Evolutionary conservation across 225 moss, liverwort and hornwort species (phyloP).

Genomic region (Asterella californica): DNA sequence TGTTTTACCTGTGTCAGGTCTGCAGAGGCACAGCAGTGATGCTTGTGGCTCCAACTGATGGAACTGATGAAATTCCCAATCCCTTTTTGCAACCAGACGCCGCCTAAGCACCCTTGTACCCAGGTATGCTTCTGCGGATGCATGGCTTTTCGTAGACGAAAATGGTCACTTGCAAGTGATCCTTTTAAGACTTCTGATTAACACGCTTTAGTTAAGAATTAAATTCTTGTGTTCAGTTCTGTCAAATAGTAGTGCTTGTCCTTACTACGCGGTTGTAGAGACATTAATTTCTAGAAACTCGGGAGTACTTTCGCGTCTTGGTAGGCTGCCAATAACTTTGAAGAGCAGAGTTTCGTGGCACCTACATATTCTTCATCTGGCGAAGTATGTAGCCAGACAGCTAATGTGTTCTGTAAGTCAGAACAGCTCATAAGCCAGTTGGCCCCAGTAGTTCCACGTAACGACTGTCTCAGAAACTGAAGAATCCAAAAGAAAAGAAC

Average conservation of each 20-base stretch:
- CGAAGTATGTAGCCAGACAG: not conserved
- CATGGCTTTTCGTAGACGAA: not conserved
- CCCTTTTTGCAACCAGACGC: conserved; percentile 65
- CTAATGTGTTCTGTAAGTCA: not conserved
- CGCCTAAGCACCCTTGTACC: conserved; percentile 13
- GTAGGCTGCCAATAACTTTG: not conserved
- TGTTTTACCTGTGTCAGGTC: conserved; percentile 48
- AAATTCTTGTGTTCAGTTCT: not conserved
- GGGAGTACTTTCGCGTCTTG: not conserved
- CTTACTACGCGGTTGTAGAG: not conserved
- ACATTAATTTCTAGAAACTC: not conserved
- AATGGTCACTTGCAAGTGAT: not conserved
- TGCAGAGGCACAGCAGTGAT: conserved; percentile 99
- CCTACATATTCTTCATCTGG: not conserved
- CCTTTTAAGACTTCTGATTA: not conserved
- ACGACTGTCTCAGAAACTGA: not conserved
- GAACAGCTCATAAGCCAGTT: not conserved
- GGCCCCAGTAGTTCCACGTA: not conserved
- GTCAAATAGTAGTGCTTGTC: not conserved
- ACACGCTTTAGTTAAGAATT: not conserved
- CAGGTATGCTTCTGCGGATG: not conserved
- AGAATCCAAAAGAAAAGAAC: no score
- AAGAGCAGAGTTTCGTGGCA: not conserved
- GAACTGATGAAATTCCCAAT: conserved; percentile 90
- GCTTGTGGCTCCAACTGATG: conserved; percentile 94